Conservation (phyloP, 2,329 filamentous ascomycete species). For the Escovopsis sp. region DNA sequence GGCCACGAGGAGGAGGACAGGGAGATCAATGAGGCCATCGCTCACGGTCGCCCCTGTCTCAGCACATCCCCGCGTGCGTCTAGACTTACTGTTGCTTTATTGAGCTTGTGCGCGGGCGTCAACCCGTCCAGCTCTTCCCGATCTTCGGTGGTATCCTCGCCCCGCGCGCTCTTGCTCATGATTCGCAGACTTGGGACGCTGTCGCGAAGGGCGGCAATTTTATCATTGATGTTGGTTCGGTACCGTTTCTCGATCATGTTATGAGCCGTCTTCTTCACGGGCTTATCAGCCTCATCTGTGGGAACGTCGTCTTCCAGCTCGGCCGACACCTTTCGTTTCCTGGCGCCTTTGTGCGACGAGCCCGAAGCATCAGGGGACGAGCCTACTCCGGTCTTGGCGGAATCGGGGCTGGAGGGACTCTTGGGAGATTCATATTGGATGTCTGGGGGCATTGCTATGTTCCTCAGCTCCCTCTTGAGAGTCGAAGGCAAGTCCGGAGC, state of each 20-base stretch:
- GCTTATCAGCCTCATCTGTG: slow-evolving; percentile 39
- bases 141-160: slow-evolving; percentile 56
- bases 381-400: slow-evolving; percentile 27
- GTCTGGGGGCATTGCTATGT: slow-evolving; percentile 48
- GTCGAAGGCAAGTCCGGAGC: slow-evolving; percentile 33
- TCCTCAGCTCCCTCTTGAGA: slow-evolving; percentile 44
- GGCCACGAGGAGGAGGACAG: too few species aligned
- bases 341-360: slow-evolving; percentile 30
- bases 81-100: slow-evolving; percentile 69
- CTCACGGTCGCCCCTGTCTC: background rate
- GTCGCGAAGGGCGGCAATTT: slow-evolving; percentile 82
- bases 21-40: too few species aligned
- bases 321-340: slow-evolving; percentile 57
- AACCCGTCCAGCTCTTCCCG: slow-evolving; percentile 61
- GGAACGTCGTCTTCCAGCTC: slow-evolving; percentile 39
- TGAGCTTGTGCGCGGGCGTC: slow-evolving; percentile 81
- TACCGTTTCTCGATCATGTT: slow-evolving; percentile 98
- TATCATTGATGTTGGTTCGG: slow-evolving; percentile 90
- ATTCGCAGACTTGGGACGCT: slow-evolving; percentile 82
- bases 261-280: slow-evolving; percentile 78
- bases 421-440: slow-evolving; percentile 44
- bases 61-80: too few species aligned
- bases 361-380: slow-evolving; percentile 44
- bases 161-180: slow-evolving; percentile 57
- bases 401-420: slow-evolving; percentile 43